These are phyloP conservation scores for Lentinula sp. DNA, from an alignment of 768 basidiomycete species.

Conservation along the genomic window DNA sequence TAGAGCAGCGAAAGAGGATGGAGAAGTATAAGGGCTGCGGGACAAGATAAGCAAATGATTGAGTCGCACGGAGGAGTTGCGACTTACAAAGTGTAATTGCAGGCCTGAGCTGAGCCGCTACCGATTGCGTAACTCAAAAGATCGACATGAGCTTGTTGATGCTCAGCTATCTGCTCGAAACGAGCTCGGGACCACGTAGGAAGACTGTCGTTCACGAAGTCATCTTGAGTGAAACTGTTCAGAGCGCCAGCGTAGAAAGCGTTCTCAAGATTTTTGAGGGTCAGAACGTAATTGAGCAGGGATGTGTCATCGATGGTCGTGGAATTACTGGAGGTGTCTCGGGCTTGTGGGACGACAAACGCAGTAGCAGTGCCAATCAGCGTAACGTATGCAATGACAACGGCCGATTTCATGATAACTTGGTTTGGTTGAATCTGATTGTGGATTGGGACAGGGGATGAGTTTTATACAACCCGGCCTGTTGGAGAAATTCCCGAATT, in stretches of 20 bases:
- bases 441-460: too few species aligned
- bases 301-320: background rate
- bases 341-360: background rate
- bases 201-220: constrained; percentile 37
- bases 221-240: constrained; percentile 34
- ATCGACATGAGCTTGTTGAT: constrained; percentile 51
- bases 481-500: too few species aligned
- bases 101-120: constrained; percentile 36
- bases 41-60: background rate
- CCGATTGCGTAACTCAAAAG: constrained; percentile 42
- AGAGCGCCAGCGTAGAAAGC: constrained; percentile 40
- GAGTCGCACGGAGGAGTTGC: background rate
- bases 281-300: constrained; percentile 41
- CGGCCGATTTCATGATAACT: background rate
- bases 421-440: background rate
- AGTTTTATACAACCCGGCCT: too few species aligned
- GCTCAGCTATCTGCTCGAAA: constrained; percentile 44
- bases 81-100: constrained; percentile 55
- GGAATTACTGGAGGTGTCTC: background rate
- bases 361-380: background rate
- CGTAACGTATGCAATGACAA: background rate
- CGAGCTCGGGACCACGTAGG: constrained; percentile 38
- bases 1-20: constrained; percentile 41
- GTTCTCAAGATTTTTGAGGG: constrained; percentile 41
- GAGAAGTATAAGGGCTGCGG: constrained; percentile 36